These are phyloP conservation scores for Paecilomyces sp. DNA, from an alignment of 2,329 filamentous ascomycete species.

Conservation along the genomic window DNA sequence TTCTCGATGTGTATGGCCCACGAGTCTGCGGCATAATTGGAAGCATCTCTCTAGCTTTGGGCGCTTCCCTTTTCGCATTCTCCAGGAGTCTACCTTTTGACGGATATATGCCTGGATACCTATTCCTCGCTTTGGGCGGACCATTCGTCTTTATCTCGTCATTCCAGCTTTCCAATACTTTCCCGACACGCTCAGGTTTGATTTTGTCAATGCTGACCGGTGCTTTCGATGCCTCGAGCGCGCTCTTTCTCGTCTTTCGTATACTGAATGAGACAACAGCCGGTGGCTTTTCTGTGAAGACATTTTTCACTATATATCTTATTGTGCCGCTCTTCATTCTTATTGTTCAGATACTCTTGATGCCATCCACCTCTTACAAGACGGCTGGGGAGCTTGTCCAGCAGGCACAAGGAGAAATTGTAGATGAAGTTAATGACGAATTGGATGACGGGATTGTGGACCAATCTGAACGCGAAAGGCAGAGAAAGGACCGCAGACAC, in stretches of 20 bases:
- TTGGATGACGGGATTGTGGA: conserved; percentile 51
- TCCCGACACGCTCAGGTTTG: conserved; percentile 68
- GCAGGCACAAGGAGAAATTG: conserved; percentile 53
- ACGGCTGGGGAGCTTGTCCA: conserved; percentile 76
- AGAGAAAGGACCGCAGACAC: conserved; percentile 49
- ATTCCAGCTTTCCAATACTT: conserved; percentile 79
- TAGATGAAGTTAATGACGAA: conserved; percentile 49
- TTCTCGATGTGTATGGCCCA: conserved; percentile 77
- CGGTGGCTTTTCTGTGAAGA: conserved; percentile 53
- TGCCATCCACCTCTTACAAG: conserved; percentile 74
- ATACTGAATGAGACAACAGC: conserved; percentile 57
- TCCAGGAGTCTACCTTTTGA: conserved; percentile 62
- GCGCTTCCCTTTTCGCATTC: conserved; percentile 67
- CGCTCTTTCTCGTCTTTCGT: conserved; percentile 68
- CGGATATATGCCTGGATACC: conserved; percentile 65
- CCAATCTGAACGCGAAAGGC: conserved; percentile 37
- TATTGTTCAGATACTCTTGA: conserved; percentile 59
- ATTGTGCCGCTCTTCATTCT: conserved; percentile 61
- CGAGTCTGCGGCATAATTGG: conserved; percentile 67
- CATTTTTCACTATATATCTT: conserved; percentile 68
- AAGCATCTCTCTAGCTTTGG: conserved; percentile 59
- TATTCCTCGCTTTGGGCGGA: conserved; percentile 69
- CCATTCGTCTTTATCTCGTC: conserved; percentile 77
- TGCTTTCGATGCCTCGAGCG: conserved; percentile 76
- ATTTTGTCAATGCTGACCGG: conserved; percentile 74